Evolutionary conservation across 164 flowering plant species (phyloP), one percentile per base, ranked within the genome.

Genomic region (Chloranthus sessilifolius): DNA sequence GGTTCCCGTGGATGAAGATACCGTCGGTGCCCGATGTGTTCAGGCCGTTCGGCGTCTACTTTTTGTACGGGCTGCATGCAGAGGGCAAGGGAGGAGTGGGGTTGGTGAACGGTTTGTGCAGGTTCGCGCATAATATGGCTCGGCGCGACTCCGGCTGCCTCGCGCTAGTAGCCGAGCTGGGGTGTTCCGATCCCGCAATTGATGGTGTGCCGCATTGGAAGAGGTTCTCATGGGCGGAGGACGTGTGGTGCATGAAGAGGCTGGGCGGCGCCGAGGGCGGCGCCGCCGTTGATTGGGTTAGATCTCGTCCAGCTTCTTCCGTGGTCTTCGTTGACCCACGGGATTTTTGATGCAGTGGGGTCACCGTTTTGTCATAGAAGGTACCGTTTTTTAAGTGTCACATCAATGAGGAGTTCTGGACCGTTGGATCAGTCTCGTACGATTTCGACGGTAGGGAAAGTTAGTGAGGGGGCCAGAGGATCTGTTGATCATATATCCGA

Each of bases 201-300:
- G 72, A 60, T 14, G 81, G 56, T 4, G 62, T 83, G 30, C 91
- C 95, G 11, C 82, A 81, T 50, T 83, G 88, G 90, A 71, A 58
- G 56, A 72, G 64, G 35, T 64, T 83, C 29, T 86, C 95, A 1
- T 74, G 76, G 79, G 72, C 47, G 4, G 87, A 78, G 44, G 88
- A 86, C 29, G 1, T 79, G 22, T 86, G 88, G 95, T 83, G 86
- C 64, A 69, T 86, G 36, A 86, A 83, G 76, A 75, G 41, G 52
- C 70, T 86, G 6, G 50, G 19, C 16, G 44, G 12, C 0, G 55
- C 44, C 0, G 53, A 55, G 1, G 20, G 45, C 24, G 54, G 41
- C 58, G 64, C 34, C 23, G 50, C 58, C 24, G 48, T 33, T 20
- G 79, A 74, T 56, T 77, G 85, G 85, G 50, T 57, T 1, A 45